Evolutionary conservation across 2,329 filamentous ascomycete species (phyloP).

Genomic region (Sordariomycetes sp.): DNA sequence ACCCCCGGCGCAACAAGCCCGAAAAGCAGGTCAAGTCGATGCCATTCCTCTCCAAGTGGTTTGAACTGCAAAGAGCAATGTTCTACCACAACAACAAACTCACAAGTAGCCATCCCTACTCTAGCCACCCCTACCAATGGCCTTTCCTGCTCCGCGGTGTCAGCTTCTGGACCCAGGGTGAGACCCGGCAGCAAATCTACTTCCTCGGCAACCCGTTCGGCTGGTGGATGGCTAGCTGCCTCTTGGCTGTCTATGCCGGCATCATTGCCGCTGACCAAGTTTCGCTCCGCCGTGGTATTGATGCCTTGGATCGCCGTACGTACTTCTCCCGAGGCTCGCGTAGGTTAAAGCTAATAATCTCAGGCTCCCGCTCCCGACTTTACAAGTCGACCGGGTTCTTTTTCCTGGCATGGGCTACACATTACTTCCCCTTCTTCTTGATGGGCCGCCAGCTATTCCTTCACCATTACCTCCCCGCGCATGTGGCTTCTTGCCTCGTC

Average conservation of each 20-base stretch:
- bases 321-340: no score
- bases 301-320: constrained; percentile 89
- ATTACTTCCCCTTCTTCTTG: constrained; percentile 95
- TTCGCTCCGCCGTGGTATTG: constrained; percentile 83
- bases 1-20: constrained; percentile 65
- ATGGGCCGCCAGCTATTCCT: constrained; percentile 98
- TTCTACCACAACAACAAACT: constrained; percentile 99
- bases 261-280: constrained; percentile 90
- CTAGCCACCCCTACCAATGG: constrained; percentile 93
- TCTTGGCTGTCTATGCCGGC: constrained; percentile 87
- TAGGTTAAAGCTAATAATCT: constrained; percentile 6
- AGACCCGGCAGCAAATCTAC: constrained; percentile 94
- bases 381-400: constrained; percentile 99
- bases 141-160: constrained; percentile 94
- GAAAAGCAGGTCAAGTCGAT: constrained; percentile 72
- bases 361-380: constrained; percentile 80
- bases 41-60: constrained; percentile 88
- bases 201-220: constrained; percentile 95
- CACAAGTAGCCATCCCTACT: constrained; percentile 93
- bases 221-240: constrained; percentile 92
- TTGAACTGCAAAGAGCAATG: constrained; percentile 95
- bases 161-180: constrained; percentile 97
- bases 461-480: constrained; percentile 93
- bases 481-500: constrained; percentile 83
- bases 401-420: constrained; percentile 94